Evolutionary conservation across 75 land plant species (phyloP), one percentile per base, ranked within the genome.

Genomic region (Pseudotsuga menziesii): DNA sequence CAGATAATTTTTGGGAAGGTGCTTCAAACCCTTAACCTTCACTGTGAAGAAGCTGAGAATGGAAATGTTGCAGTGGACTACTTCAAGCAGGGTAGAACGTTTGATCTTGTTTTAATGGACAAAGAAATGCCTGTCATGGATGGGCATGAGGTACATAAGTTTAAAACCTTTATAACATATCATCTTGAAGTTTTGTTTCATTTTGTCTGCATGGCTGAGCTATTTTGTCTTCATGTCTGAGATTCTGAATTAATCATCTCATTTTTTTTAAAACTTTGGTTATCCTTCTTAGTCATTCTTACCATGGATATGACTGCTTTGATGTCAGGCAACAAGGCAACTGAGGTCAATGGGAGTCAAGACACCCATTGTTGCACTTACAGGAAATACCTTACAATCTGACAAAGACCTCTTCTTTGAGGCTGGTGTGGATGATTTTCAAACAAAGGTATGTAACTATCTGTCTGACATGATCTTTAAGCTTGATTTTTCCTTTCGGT

Each of bases 91-190:
- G 91, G 91, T 0, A 81, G 66, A 57, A 71, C 59, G 8, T 89
- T 83, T 73, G 91, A 89, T 41, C 86, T 89, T 19, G 78, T 89
- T 9, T 80, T 89, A 4, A 89, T 89, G 89, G 91, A 89, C 58
- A 89, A 89, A 74, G 91, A 89, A 63, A 89, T 89, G 91, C 91
- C 91, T 4, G 85, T 89, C 29, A 89, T 89, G 91, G 91, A 89
- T 72, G 91, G 91, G 20, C 91, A 89, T 69, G 91, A 89, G 86
- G 89, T 86, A 58, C n/a, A 36, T 2, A 27, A 19, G 2, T 27
- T 77, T 13, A 5, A 23, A 12, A 48, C 20, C 9, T 29, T 35
- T 48, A 3, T 8, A 4, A 5, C 9, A 9, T 41, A 32, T 5
- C 7, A 9, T 39, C 2, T 5, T 9, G 29, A 48, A 48, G 54